Evolutionary conservation across 1,284 basidiomycete genomes (phyloP).

Genomic region (Pascua sp.): DNA sequence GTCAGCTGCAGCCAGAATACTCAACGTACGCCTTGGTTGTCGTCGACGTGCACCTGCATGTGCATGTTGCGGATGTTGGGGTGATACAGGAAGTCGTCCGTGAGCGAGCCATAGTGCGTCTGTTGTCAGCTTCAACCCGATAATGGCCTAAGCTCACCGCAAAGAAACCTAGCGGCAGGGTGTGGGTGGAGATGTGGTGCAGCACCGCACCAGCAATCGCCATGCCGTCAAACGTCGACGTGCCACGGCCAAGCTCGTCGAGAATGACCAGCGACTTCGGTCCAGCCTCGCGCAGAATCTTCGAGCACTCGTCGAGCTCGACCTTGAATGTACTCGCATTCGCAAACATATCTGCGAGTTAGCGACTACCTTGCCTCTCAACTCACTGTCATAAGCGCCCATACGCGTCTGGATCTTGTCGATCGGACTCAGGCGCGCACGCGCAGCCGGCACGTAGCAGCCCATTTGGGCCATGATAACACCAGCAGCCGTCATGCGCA

Average conservation of each 20-base stretch:
- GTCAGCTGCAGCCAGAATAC: slow-evolving; percentile 9
- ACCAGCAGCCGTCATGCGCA: slow-evolving; percentile 95
- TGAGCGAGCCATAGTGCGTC: slow-evolving; percentile 51
- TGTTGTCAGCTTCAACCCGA: slow-evolving; percentile 14
- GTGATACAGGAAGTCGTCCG: slow-evolving; percentile 64
- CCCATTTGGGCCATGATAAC: slow-evolving; percentile 96
- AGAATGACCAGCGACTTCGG: slow-evolving; percentile 88
- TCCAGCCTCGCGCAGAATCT: slow-evolving; percentile 84
- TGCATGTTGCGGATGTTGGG: slow-evolving; percentile 90
- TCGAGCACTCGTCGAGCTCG: slow-evolving; percentile 90
- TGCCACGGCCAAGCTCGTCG: slow-evolving; percentile 82
- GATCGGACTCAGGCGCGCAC: slow-evolving; percentile 79
- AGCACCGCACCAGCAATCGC: slow-evolving; percentile 93
- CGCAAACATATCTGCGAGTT: slow-evolving; percentile 71
- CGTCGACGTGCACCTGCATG: slow-evolving; percentile 89
- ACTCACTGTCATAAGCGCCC: slow-evolving; percentile 85
- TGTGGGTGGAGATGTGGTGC: slow-evolving; percentile 86
- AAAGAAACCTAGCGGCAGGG: slow-evolving; percentile 66
- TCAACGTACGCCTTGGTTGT: slow-evolving; percentile 69
- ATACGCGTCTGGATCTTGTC: slow-evolving; percentile 95
- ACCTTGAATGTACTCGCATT: slow-evolving; percentile 94
- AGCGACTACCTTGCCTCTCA: background rate
- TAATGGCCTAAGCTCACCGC: slow-evolving; percentile 37
- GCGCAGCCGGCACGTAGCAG: slow-evolving; percentile 89
- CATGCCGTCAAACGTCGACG: slow-evolving; percentile 74